Conservation (phyloP, 441 rosid species). For the Pelargonium citronellum region DNA sequence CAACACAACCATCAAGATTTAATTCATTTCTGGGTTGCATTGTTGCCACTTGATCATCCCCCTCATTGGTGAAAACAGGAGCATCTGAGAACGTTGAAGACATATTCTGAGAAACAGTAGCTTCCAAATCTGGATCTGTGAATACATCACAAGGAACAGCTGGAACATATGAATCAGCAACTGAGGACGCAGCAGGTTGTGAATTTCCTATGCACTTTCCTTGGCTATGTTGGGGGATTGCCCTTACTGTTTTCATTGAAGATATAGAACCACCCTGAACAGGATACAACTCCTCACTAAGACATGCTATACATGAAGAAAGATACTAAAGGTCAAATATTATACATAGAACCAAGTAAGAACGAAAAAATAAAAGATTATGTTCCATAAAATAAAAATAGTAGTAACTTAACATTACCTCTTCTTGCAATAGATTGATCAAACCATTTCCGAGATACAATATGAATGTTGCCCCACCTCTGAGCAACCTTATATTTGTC, state of each 20-base stretch:
- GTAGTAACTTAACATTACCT: slow-evolving; percentile 41
- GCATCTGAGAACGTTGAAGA: slow-evolving; percentile 52
- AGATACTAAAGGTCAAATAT: slow-evolving; percentile 30
- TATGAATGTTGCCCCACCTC: slow-evolving; percentile 86
- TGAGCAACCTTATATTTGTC: slow-evolving; percentile 91
- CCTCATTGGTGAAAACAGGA: slow-evolving; percentile 37
- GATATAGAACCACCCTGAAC: slow-evolving; percentile 53
- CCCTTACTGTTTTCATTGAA: slow-evolving; percentile 36
- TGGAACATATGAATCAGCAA: slow-evolving; percentile 44
- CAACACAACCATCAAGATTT: slow-evolving; percentile 53
- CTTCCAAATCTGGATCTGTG: slow-evolving; percentile 66
- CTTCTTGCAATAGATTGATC: slow-evolving; percentile 73
- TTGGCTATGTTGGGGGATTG: slow-evolving; percentile 46
- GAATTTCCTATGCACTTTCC: slow-evolving; percentile 40
- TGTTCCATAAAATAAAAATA: slow-evolving; percentile 18
- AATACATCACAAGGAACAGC: slow-evolving; percentile 37
- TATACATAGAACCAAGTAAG: slow-evolving; percentile 21
- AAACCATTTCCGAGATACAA: slow-evolving; percentile 84
- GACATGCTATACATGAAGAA: slow-evolving; percentile 65
- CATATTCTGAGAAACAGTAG: slow-evolving; percentile 65
- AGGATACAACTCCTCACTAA: slow-evolving; percentile 81
- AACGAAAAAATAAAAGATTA: slow-evolving; percentile 10
- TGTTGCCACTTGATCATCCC: slow-evolving; percentile 32
- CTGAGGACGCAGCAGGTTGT: slow-evolving; percentile 33
- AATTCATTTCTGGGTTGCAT: slow-evolving; percentile 38